Evolutionary conservation across 2,329 filamentous ascomycete genomes (phyloP).

Genomic region (Aspergillus unguis): DNA sequence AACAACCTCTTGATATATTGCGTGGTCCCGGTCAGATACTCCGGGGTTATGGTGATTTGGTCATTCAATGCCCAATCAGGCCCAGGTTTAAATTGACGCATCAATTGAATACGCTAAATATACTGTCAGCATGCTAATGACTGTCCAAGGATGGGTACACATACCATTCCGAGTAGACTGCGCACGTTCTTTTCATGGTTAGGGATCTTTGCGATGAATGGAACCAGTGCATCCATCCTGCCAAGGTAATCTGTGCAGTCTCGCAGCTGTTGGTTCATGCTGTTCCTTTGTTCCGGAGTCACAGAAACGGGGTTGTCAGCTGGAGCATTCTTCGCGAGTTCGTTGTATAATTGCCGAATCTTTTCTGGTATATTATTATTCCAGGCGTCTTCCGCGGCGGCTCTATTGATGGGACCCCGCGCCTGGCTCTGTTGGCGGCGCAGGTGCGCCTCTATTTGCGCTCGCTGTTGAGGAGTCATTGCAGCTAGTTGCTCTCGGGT

Average conservation of each 20-base stretch:
- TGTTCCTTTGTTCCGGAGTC: conserved; percentile 37
- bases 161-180: conserved; percentile 39
- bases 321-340: conserved; percentile 33
- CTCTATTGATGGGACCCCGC: conserved; percentile 32
- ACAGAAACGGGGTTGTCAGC: conserved; percentile 32
- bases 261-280: conserved; percentile 40
- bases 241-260: conserved; percentile 42
- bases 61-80: conserved; percentile 44
- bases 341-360: conserved; percentile 39
- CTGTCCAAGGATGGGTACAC: conserved; percentile 4
- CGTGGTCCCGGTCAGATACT: conserved; percentile 37
- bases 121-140: conserved; percentile 13
- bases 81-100: conserved; percentile 44
- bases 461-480: conserved; percentile 43
- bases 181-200: conserved; percentile 40
- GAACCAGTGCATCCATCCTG: conserved; percentile 43
- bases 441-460: conserved; percentile 35
- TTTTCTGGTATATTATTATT: conserved; percentile 39
- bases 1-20: conserved; percentile 43
- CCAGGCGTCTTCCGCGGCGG: conserved; percentile 38
- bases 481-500: conserved; percentile 38
- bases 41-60: conserved; percentile 42
- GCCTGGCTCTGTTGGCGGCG: conserved; percentile 34
- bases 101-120: conserved; percentile 41
- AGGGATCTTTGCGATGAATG: conserved; percentile 37